These are phyloP conservation scores for Acrasis kona DNA, from an alignment of 78 protist species.

Conservation along the genomic window DNA sequence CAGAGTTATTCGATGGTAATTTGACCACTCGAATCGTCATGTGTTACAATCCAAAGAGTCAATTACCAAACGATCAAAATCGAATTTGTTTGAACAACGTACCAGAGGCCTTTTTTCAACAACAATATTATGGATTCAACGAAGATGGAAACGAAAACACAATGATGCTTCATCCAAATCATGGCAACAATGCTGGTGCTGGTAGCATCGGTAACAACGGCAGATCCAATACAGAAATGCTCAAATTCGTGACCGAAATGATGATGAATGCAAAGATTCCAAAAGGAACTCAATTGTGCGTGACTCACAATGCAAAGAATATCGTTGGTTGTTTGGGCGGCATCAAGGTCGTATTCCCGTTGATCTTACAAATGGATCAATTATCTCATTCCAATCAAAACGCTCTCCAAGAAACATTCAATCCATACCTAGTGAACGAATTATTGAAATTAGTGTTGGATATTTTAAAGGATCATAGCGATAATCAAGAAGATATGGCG, in stretches of 20 bases:
- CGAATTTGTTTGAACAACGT: not conserved
- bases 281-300: not conserved
- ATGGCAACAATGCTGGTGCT: too few relatives aligned
- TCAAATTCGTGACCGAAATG: too few relatives aligned
- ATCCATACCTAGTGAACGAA: not conserved
- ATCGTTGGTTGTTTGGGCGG: not conserved
- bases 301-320: not conserved
- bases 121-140: too few relatives aligned
- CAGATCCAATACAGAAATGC: too few relatives aligned
- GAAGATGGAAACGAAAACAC: not conserved
- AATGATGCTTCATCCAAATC: too few relatives aligned
- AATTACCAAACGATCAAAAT: not conserved
- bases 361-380: not conserved
- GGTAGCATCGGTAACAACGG: too few relatives aligned
- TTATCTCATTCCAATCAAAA: not conserved
- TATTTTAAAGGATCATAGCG: not conserved
- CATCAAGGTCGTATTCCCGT: not conserved
- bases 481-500: not conserved
- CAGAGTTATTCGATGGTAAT: not conserved
- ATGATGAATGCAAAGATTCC: not conserved
- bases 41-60: not conserved
- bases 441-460: slow-evolving; percentile 2
- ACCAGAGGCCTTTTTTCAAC: too few relatives aligned
- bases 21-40: not conserved
- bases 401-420: not conserved